Percentiles rank a stretch among this genome's conserved stretches.
Evolutionary conservation across 495 filamentous ascomycete species (phyloP).

Genomic region (Penicillium daleae): DNA sequence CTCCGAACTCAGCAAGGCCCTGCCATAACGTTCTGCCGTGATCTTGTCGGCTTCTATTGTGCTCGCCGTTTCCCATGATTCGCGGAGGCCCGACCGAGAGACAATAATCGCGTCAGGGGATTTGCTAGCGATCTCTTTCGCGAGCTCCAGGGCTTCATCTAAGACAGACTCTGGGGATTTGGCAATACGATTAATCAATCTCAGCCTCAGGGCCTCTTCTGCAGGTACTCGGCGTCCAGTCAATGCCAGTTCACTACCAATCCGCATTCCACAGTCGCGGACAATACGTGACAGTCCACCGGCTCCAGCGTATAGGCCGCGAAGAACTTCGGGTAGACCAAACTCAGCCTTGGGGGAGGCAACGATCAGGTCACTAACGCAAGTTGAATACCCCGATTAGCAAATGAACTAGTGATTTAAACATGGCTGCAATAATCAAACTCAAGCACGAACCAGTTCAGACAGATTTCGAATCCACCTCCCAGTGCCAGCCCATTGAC

Average conservation of each 20-base stretch:
- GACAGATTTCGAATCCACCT: constrained; percentile 71
- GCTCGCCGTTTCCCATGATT: constrained; percentile 69
- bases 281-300: constrained; percentile 70
- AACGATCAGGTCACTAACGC: constrained; percentile 60
- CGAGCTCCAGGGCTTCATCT: constrained; percentile 32
- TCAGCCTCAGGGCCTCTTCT: constrained; percentile 58
- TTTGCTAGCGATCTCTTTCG: constrained; percentile 37
- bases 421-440: neutral
- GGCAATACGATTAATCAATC: constrained; percentile 29
- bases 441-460: constrained; percentile 49
- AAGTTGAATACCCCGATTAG: neutral
- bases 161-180: constrained; percentile 50
- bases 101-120: constrained; percentile 74
- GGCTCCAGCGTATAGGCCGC: constrained; percentile 65
- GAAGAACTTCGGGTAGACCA: constrained; percentile 61
- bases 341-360: constrained; percentile 59
- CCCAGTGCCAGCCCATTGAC: constrained; percentile 71
- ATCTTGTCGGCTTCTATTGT: constrained; percentile 59
- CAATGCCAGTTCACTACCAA: constrained; percentile 69
- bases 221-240: constrained; percentile 60
- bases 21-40: constrained; percentile 56
- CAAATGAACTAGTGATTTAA: no score
- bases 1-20: constrained; percentile 49
- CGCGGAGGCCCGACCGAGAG: constrained; percentile 62
- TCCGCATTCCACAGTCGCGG: constrained; percentile 60